A percentile compares a stretch with the other conserved stretches of the same genome.
phyloP scores from a whole-genome alignment of 2,329 filamentous ascomycete species.

The Grosmannia penicillata region DNA sequence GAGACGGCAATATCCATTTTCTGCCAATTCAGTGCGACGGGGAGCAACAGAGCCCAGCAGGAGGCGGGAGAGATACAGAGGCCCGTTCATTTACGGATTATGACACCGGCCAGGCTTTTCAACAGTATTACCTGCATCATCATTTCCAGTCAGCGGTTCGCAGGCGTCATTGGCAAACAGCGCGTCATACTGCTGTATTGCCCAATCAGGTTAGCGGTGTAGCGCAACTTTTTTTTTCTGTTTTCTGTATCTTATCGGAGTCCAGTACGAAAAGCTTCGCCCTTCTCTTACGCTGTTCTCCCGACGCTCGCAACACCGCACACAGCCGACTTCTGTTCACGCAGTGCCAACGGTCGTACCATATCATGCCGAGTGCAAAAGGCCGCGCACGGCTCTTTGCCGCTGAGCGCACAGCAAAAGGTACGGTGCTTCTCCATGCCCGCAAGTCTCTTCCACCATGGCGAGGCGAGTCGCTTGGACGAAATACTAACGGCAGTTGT shows the following conservation, averaged over 20 bases:
- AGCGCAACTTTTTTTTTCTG: slow-evolving; percentile 7
- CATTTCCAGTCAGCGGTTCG: too few species aligned
- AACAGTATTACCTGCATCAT: too few species aligned
- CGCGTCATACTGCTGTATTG: too few species aligned
- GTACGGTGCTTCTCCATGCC: slow-evolving; percentile 25
- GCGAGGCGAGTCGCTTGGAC: background rate
- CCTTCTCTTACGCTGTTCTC: too few species aligned
- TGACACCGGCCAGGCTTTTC: too few species aligned
- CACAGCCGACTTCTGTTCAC: background rate
- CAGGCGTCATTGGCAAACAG: too few species aligned
- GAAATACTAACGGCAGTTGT: background rate
- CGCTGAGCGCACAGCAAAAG: slow-evolving; percentile 46
- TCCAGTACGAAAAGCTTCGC: too few species aligned
- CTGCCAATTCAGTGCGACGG: background rate
- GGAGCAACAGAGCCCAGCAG: too few species aligned
- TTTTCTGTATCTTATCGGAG: slow-evolving; percentile 2
- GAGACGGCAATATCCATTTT: slow-evolving; percentile 1
- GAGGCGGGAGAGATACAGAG: too few species aligned
- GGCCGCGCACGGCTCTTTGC: slow-evolving; percentile 45
- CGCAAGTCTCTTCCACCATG: background rate
- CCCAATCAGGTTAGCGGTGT: slow-evolving; percentile 8
- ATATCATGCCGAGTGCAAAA: slow-evolving; percentile 32
- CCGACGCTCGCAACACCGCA: background rate
- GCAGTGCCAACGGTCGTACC: background rate
- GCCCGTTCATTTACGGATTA: too few species aligned